Conservation (phyloP, 2,329 filamentous ascomycete species). For the Aspergillus calidoustus region DNA sequence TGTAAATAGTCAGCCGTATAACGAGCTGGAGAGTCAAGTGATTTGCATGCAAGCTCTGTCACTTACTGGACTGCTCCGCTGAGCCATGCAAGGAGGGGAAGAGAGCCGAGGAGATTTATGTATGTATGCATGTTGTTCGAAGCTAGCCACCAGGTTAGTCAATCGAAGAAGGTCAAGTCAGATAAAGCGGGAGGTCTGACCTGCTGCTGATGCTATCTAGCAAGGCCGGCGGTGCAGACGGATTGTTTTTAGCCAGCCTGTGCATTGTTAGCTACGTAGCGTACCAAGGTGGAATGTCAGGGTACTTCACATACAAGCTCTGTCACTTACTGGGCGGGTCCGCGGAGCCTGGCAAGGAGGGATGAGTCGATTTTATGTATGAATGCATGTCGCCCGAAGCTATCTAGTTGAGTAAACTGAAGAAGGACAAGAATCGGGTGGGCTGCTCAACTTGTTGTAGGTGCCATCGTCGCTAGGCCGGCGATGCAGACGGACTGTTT, state of each 20-base stretch:
- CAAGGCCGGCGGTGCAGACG: conserved; percentile 1
- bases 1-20: conserved; percentile 1
- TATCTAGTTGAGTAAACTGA: no score
- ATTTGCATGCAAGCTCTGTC: conserved; percentile 28
- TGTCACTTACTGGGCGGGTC: conserved; percentile 19
- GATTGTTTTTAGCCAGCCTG: conserved; percentile 23
- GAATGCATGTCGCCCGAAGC: neutral
- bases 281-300: neutral
- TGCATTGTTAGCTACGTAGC: neutral
- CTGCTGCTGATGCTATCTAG: no score
- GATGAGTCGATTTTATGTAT: neutral
- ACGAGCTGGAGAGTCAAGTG: no score
- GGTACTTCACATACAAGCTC: conserved; percentile 16
- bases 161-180: no score
- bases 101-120: no score
- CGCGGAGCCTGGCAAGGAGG: neutral
- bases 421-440: no score
- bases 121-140: no score
- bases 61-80: conserved; percentile 24
- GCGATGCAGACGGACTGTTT: conserved; percentile 3
- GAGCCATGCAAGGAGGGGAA: neutral
- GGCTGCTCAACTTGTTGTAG: neutral
- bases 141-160: no score
- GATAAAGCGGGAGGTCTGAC: no score
- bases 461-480: neutral